phyloP scores from a whole-genome alignment of 768 basidiomycete genomes.

The Suillus decipiens region DNA sequence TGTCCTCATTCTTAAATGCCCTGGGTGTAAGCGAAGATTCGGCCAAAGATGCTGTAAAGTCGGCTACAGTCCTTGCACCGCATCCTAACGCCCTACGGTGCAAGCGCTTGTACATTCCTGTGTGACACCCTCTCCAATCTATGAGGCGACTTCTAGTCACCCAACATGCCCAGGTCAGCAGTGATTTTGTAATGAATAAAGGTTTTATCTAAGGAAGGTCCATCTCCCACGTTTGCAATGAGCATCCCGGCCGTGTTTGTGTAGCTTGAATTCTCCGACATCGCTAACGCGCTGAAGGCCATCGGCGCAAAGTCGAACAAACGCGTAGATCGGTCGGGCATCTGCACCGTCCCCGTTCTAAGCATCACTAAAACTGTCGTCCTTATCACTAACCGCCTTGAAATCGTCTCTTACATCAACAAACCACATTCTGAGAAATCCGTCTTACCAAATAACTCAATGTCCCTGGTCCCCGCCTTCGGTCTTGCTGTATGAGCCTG shows the following conservation, averaged over 20 bases:
- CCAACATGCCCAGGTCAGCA: conserved; percentile 39
- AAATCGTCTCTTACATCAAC: conserved; percentile 39
- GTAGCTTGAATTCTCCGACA: conserved; percentile 52
- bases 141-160: conserved; percentile 34
- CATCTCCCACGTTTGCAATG: conserved; percentile 25
- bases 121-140: conserved; percentile 38
- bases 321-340: conserved; percentile 17
- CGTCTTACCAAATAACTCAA: conserved; percentile 24
- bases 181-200: not conserved
- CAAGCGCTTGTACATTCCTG: conserved; percentile 29
- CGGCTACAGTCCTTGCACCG: not conserved
- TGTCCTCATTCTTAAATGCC: not conserved
- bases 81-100: conserved; percentile 14
- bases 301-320: conserved; percentile 33
- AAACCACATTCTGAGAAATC: conserved; percentile 32
- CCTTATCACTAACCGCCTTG: conserved; percentile 31
- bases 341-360: conserved; percentile 37
- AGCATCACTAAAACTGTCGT: conserved; percentile 30
- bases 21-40: too few relatives aligned
- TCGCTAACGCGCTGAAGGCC: conserved; percentile 36
- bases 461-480: conserved; percentile 25
- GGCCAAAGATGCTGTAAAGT: not conserved
- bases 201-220: not conserved
- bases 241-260: conserved; percentile 44
- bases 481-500: conserved; percentile 2